Evolutionary conservation across 768 basidiomycete genomes (phyloP), one percentile per base, ranked within the genome.

Genomic region (Lactifluus subvellereus): DNA sequence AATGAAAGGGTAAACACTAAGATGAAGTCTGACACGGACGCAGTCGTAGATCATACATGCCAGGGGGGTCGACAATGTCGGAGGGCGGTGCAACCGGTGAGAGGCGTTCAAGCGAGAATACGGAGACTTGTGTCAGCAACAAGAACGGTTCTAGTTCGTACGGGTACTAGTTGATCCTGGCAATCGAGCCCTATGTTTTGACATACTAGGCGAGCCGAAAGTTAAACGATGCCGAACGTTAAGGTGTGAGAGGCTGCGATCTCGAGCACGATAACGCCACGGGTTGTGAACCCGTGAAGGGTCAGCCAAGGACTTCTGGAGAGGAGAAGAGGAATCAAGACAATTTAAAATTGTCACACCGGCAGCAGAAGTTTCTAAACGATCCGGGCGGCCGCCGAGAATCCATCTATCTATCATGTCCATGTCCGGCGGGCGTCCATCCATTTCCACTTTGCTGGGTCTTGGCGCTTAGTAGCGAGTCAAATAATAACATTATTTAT

Each of bases 241-340:
- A 16, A 27, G 3, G 30, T 20, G 45, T 33, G 56, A 33, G 55
- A 16, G 45, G 10, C 30, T 62, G 61, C 56, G 57, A 62, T 59
- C 56, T 40, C 37, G 45, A 47, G 57, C 18, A 37, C n/a, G 57
- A 57, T 32, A 11, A 54, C 32, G 6, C 62, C 53, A 64, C 62
- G 49, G 55, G 63, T 64, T 64, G 63, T 64, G 63, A 27, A 27
- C 27, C 27, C 27, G 27, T 27, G 27, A 64, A 64, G 52, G 27
- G 54, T 45, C 8, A 7, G 16, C 16, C 27, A 2, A 18, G 18
- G n/a, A 37, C n/a, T 52, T 32, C 48, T 40, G 14, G n/a, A 27
- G 27, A 27, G 56, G 8, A 50, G 14, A 16, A 35, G 43, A 50
- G 33, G 32, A 9, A 3, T 2, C n/a, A 45, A 20, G 43, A 7